Evolutionary conservation across 2,329 filamentous ascomycete species (phyloP).

Genomic region (Magnaporthales sp.): DNA sequence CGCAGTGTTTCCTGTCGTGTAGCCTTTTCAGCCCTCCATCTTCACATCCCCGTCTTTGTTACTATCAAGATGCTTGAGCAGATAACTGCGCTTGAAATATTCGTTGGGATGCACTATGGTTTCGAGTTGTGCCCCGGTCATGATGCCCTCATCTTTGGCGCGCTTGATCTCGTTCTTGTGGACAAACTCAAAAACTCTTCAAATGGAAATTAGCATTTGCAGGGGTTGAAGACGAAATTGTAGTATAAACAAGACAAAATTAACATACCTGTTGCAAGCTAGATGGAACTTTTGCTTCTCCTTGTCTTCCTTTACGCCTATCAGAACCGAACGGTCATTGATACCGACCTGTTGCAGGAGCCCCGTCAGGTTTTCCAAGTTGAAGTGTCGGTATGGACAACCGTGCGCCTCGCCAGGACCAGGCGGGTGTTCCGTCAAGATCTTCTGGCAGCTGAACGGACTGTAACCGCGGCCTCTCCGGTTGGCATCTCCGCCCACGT

Average conservation of each 20-base stretch:
- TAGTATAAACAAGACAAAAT: background rate
- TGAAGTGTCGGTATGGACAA: slow-evolving; percentile 94
- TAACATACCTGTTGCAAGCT: slow-evolving; percentile 74
- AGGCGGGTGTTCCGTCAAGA: slow-evolving; percentile 80
- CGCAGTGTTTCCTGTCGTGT: background rate
- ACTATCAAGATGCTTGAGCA: slow-evolving; percentile 69
- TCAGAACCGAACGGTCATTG: slow-evolving; percentile 65
- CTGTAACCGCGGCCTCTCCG: slow-evolving; percentile 80
- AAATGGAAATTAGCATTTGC: slow-evolving; percentile 10
- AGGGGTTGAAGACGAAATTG: background rate
- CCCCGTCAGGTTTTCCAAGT: slow-evolving; percentile 70
- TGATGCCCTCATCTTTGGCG: slow-evolving; percentile 65
- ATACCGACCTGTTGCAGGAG: slow-evolving; percentile 75
- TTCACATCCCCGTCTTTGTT: slow-evolving; percentile 44
- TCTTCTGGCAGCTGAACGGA: slow-evolving; percentile 90
- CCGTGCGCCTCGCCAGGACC: slow-evolving; percentile 84
- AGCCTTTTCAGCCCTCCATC: slow-evolving; percentile 40
- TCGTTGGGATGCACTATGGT: slow-evolving; percentile 97
- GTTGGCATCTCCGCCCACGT: slow-evolving; percentile 88
- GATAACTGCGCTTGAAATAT: slow-evolving; percentile 91
- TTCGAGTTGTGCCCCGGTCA: slow-evolving; percentile 71
- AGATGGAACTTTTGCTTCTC: slow-evolving; percentile 85
- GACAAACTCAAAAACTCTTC: slow-evolving; percentile 74
- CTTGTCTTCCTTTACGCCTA: slow-evolving; percentile 81
- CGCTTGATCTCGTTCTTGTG: slow-evolving; percentile 73